phyloP scores from a whole-genome alignment of 1,284 basidiomycete genomes.

The Schizophyllum amplum region DNA sequence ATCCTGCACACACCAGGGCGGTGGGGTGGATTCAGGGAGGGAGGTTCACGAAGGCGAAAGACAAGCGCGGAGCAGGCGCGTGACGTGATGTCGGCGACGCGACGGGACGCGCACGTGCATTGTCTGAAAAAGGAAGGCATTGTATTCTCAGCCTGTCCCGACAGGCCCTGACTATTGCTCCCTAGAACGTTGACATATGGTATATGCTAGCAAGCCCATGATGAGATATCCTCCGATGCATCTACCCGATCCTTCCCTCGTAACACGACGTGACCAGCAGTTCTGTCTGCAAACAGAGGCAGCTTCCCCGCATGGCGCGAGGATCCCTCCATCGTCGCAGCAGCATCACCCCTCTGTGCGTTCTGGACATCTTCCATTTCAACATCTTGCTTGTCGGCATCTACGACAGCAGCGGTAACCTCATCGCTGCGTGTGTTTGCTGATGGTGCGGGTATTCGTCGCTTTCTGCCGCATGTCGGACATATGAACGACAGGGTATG shows the following conservation, averaged over 20 bases:
- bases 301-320: conserved; percentile 27
- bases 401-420: not conserved
- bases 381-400: conserved; percentile 1
- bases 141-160: not conserved
- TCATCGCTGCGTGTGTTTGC: conserved; percentile 10
- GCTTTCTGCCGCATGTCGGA: conserved; percentile 37
- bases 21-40: no score
- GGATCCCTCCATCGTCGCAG: conserved; percentile 8
- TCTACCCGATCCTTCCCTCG: conserved; percentile 42
- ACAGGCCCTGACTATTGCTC: no score
- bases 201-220: not conserved
- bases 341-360: not conserved
- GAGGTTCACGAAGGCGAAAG: not conserved
- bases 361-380: not conserved
- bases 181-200: no score
- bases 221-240: not conserved
- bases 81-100: not conserved
- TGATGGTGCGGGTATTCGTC: conserved; percentile 58
- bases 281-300: conserved; percentile 46
- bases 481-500: conserved; percentile 52
- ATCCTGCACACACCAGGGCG: no score
- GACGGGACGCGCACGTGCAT: not conserved
- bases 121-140: not conserved
- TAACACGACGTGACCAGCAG: conserved; percentile 54
- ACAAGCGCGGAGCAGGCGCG: not conserved